Base-by-base conservation (phyloP, 2,329 filamentous ascomycete species). In the Fusarium nematophilum region DNA sequence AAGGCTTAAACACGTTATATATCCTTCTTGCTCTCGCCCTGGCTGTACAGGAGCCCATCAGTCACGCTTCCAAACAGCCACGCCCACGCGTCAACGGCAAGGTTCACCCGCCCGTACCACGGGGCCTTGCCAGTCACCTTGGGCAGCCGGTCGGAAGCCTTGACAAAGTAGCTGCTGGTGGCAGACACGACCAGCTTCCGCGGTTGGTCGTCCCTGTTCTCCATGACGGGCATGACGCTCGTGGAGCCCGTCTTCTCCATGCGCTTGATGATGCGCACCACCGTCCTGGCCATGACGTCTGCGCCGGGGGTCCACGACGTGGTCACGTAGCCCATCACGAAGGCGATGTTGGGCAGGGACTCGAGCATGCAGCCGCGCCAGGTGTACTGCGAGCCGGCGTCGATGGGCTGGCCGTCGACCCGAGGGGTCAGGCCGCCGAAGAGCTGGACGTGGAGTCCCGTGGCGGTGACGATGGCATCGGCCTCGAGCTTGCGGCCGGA, bases 381-480 rank as follows among this genome's bases (percentile, higher is more conserved):
- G 10, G 84, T 71, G 69, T 83, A 88, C 45, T 83, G 83, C 3
- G 81, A 71, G 1, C 77, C 68, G 1, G 83, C 53, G 5, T 82
- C 71, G 48, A 89, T 68, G 0, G 72, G 73, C 6, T 78, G 68
- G 14, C 83, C 83, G 68, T 91, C 86, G 3, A 90, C 77, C 3
- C 72, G 70, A 3, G 89, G 67, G 2, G 74, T 70, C 1, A 85
- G 76, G 25, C 82, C 82, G 15, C 85, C 84, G 2, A 84, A 79
- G 13, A 90, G 73, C 27, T 80, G 76, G 36, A 91, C 73, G 59
- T 86, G 83, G 0, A 92, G 76, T 0, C 89, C 89, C 0, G 89
- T 91, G 0, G 89, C 89, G 0, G 87, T 90, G 59, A 91, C 76
- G 61, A 91, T 90, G 54, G 90, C 83, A 68, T 91, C 88, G 0